Conservation (phyloP, 2,329 filamentous ascomycete genomes). For the Tetracladium maxilliforme region DNA sequence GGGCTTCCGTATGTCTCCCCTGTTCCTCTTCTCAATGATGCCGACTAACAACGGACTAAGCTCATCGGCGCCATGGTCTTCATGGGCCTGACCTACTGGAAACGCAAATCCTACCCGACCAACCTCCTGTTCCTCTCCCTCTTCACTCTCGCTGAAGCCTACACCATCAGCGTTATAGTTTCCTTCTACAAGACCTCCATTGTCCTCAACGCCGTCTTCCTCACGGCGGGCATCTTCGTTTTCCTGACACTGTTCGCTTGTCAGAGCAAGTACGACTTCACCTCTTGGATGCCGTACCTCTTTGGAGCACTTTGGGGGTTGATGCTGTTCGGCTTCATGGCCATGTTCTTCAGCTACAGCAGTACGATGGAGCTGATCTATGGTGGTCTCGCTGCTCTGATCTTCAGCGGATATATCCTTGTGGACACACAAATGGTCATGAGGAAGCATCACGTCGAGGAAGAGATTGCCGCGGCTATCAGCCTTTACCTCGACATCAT, state of each 20-base stretch:
- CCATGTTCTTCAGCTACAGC: constrained; percentile 73
- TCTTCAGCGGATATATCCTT: constrained; percentile 91
- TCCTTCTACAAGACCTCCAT: constrained; percentile 76
- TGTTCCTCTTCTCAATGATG: neutral
- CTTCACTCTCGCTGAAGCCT: constrained; percentile 87
- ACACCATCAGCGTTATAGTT: constrained; percentile 82
- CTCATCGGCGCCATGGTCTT: constrained; percentile 72
- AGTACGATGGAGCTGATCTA: constrained; percentile 77
- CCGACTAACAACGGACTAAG: too few species aligned
- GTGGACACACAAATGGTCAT: constrained; percentile 94
- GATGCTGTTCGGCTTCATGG: constrained; percentile 86
- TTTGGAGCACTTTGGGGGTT: constrained; percentile 83
- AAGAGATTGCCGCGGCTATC: constrained; percentile 92
- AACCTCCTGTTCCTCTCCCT: constrained; percentile 85
- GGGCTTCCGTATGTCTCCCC: constrained; percentile 48
- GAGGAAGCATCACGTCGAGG: constrained; percentile 92
- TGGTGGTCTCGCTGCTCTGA: constrained; percentile 63
- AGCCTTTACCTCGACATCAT: constrained; percentile 92
- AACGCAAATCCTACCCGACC: constrained; percentile 86
- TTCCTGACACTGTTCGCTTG: constrained; percentile 79
- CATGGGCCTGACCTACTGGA: constrained; percentile 85
- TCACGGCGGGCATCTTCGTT: constrained; percentile 74
- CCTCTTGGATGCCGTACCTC: constrained; percentile 89
- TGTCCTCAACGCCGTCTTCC: constrained; percentile 77
- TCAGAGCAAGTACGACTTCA: constrained; percentile 98